Evolutionary conservation across 108 stramenopile genomes (phyloP).

Genomic region (Schizochytrium sp.): DNA sequence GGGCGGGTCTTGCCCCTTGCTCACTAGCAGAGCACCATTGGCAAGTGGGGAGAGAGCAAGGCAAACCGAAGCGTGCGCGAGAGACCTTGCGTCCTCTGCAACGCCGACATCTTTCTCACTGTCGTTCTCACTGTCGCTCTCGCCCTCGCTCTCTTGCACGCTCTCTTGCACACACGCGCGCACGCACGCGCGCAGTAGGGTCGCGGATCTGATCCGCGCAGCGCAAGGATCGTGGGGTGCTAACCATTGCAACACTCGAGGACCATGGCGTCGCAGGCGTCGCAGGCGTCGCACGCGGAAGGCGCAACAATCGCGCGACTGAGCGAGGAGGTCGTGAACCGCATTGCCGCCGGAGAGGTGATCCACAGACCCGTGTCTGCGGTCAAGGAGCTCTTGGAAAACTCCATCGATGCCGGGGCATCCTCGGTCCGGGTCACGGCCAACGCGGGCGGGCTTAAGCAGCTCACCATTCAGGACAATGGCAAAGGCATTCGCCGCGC

Average conservation of each 20-base stretch:
- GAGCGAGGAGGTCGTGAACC: constrained; percentile 75
- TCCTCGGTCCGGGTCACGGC: constrained; percentile 35
- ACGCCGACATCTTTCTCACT: too few relatives aligned
- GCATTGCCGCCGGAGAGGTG: constrained; percentile 96
- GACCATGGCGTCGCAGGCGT: neutral
- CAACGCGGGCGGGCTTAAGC: constrained; percentile 45
- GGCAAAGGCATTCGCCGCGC: constrained; percentile 39
- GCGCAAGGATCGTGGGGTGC: too few relatives aligned
- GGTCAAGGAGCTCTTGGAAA: constrained; percentile 94
- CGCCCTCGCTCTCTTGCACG: too few relatives aligned
- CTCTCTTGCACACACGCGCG: too few relatives aligned
- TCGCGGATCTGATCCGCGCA: too few relatives aligned
- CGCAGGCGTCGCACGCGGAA: neutral
- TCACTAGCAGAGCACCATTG: too few relatives aligned
- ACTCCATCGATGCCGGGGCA: constrained; percentile 82
- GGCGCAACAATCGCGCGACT: constrained; percentile 49
- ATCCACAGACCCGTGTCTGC: constrained; percentile 86
- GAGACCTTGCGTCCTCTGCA: too few relatives aligned
- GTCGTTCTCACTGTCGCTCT: too few relatives aligned
- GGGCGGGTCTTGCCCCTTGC: too few relatives aligned
- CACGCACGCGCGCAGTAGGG: too few relatives aligned
- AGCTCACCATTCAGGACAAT: constrained; percentile 50
- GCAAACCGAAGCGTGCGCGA: too few relatives aligned
- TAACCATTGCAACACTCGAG: neutral
- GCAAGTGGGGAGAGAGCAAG: too few relatives aligned